These are phyloP conservation scores for Trichoderma brevicompactum DNA, from an alignment of 2,329 filamentous ascomycete species.

Conservation along the genomic window DNA sequence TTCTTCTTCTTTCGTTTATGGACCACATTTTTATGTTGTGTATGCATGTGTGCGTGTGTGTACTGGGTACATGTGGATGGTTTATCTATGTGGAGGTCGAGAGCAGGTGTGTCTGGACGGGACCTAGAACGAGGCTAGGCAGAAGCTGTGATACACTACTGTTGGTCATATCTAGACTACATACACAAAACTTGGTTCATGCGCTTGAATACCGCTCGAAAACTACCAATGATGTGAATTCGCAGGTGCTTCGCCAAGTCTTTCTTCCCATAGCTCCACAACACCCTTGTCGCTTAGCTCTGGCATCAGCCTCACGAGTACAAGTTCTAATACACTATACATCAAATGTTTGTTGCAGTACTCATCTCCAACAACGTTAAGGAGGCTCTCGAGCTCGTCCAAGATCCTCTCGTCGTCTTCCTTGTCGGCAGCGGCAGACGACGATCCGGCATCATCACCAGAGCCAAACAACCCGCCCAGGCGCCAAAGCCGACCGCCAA, in stretches of 20 bases:
- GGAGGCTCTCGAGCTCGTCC: constrained; percentile 64
- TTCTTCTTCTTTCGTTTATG: constrained; percentile 10
- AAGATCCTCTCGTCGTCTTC: constrained; percentile 50
- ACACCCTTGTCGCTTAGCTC: constrained; percentile 77
- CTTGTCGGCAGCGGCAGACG: neutral
- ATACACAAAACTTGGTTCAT: constrained; percentile 1
- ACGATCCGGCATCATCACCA: constrained; percentile 28
- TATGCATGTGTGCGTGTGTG: neutral
- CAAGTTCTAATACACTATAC: constrained; percentile 78
- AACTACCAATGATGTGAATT: neutral
- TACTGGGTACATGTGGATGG: constrained; percentile 18
- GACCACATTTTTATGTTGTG: constrained; percentile 2
- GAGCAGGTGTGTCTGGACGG: constrained; percentile 2
- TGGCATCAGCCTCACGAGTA: constrained; percentile 81
- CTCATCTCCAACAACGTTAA: constrained; percentile 76
- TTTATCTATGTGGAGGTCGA: constrained; percentile 14
- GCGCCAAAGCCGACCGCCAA: constrained; percentile 47
- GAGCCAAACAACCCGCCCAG: constrained; percentile 31
- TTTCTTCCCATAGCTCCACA: constrained; percentile 73
- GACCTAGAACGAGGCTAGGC: constrained; percentile 7
- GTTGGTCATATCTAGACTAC: neutral
- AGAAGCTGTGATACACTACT: constrained; percentile 1
- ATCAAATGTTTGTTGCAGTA: constrained; percentile 94
- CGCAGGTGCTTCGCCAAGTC: constrained; percentile 50
- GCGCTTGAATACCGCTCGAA: neutral